Base-by-base conservation (phyloP, 345 rosid genomes). In the Populus alba region DNA sequence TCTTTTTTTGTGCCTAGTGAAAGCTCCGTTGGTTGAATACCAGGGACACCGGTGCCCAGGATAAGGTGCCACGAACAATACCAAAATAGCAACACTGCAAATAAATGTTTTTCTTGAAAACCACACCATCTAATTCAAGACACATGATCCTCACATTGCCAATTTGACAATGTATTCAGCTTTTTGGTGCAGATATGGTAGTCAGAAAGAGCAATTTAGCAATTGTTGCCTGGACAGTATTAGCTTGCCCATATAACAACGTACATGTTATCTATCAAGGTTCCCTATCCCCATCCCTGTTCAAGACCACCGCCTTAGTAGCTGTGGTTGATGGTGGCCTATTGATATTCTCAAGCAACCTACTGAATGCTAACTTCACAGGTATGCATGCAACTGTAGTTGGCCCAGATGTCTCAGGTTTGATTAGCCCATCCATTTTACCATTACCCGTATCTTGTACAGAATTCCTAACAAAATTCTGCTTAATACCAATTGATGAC, bases 331-430 rank as follows among this genome's bases (percentile, higher is more conserved):
- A 90, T 47, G 97, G 97, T 18, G 95, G 97, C 83, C 97, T 92
- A 77, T 97, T 94, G 81, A 97, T 97, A 90, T 97, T 97, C 94
- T 94, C 99, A 23, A 94, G 97, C 87, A 97, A 87, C 90, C 99
- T 89, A 84, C 98, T 94, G 84, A 89, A 97, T 39, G 91, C 97
- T 85, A 97, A 90, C 82, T 92, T 97, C 68, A 94, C 92, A 43
- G 99, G 99, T 87, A 97, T 91, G 88, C 97, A 94, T 41, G 97
- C 90, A 82, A 97, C 99, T 23, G 99, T 94, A 61, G 99, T 89
- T 49, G 89, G 96, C 76, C 89, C 86, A 0, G 89, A 81, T 72
- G 95, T 81, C 71, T 87, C 91, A 9, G 89, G 91, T 81, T 92
- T 90, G 59, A 94, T 87, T 43, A 90, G 84, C 77, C 90, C 94